Conservation (phyloP, 2,329 filamentous ascomycete genomes). For the Fusarium sp. region DNA sequence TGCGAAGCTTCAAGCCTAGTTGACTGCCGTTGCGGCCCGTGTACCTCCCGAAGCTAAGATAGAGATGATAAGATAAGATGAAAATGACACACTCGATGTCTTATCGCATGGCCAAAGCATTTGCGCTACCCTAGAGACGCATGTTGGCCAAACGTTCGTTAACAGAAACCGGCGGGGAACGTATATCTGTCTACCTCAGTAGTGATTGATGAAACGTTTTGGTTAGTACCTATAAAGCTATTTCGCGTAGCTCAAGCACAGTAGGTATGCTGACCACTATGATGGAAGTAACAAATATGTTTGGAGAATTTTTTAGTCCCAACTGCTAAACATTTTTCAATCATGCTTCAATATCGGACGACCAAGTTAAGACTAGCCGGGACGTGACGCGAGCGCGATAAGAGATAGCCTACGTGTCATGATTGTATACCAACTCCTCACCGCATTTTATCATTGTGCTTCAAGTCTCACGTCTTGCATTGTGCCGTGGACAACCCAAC, state of each 20-base stretch:
- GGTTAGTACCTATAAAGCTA: rapidly evolving
- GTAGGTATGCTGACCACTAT: too few species aligned
- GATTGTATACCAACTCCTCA: background rate
- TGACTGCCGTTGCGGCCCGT: background rate
- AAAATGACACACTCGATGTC: background rate
- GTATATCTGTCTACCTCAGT: rapidly evolving
- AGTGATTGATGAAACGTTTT: background rate
- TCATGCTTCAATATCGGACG: too few species aligned
- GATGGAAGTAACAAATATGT: too few species aligned
- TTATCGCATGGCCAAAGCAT: background rate
- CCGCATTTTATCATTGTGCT: background rate
- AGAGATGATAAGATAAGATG: background rate
- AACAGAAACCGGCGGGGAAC: too few species aligned
- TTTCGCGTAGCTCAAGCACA: background rate
- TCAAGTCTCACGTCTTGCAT: rapidly evolving
- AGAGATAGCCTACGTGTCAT: background rate
- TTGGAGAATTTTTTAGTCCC: too few species aligned
- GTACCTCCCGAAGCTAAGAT: background rate
- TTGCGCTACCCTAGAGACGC: background rate
- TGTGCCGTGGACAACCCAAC: background rate
- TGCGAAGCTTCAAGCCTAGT: background rate
- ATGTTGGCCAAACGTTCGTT: background rate
- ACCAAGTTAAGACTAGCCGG: too few species aligned
- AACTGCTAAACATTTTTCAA: too few species aligned
- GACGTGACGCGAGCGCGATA: background rate